Percentiles rank a stretch among this genome's conserved stretches.
Conservation (phyloP, 202 grass and related monocot genomes). For the Bolboschoenoplectus hybrid region DNA sequence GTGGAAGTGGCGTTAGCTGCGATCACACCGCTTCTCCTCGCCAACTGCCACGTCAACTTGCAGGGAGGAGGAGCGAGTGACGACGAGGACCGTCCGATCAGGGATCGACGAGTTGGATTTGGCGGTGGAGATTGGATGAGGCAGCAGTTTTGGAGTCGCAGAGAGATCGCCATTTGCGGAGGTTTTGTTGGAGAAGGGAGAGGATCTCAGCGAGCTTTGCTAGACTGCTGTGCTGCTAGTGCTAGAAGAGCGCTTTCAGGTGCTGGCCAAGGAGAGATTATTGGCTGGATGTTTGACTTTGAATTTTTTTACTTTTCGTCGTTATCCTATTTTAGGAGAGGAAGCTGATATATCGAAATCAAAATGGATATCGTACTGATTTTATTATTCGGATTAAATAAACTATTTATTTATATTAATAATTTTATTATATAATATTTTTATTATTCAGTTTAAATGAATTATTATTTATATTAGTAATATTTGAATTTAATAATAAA, state of each 20-base stretch:
- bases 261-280: background rate
- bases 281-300: background rate
- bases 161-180: slow-evolving; percentile 19
- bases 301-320: background rate
- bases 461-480: no score
- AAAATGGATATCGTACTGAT: no score
- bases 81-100: slow-evolving; percentile 21
- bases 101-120: background rate
- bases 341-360: no score
- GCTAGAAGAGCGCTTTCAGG: background rate
- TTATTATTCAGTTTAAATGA: no score
- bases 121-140: background rate
- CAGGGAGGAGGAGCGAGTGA: background rate
- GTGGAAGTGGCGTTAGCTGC: slow-evolving; percentile 2
- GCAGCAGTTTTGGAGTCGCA: slow-evolving; percentile 8
- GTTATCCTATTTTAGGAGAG: background rate
- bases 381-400: no score
- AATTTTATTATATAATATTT: no score
- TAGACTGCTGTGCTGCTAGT: background rate
- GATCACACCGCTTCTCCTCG: background rate
- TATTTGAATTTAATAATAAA: no score
- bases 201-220: background rate
- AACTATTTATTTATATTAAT: no score
- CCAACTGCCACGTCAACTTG: slow-evolving; percentile 5
- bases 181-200: background rate